A percentile compares a stretch with the other conserved stretches of the same genome.
Evolutionary conservation across 2,329 filamentous ascomycete genomes (phyloP).

Genomic region (Diaporthe velutina): DNA sequence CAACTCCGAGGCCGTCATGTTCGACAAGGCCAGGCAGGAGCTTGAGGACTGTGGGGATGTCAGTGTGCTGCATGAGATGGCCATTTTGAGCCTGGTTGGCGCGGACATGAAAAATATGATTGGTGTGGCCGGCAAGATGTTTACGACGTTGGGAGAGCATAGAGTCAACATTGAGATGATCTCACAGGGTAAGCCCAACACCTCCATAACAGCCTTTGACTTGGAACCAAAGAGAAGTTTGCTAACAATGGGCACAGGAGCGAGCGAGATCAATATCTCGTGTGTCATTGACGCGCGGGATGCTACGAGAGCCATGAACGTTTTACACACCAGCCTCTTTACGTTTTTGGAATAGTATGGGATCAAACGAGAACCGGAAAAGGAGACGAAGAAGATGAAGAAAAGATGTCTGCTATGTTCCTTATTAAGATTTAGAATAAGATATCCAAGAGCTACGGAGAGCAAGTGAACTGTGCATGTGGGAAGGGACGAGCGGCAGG

Average conservation of each 20-base stretch:
- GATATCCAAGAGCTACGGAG: conserved; percentile 12
- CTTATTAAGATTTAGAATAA: neutral
- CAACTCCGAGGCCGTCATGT: conserved; percentile 70
- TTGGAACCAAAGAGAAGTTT: neutral
- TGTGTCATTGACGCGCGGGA: conserved; percentile 95
- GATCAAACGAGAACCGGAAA: too few relatives aligned
- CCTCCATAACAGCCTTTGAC: neutral
- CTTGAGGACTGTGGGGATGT: conserved; percentile 88
- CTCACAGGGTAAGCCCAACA: conserved; percentile 80
- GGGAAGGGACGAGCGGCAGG: neutral
- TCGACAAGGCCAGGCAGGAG: conserved; percentile 78
- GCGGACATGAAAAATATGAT: conserved; percentile 98
- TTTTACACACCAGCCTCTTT: conserved; percentile 96
- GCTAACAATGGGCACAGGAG: conserved; percentile 68
- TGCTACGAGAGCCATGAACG: conserved; percentile 93
- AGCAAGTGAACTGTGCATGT: neutral
- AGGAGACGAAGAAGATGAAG: neutral
- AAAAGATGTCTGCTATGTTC: neutral
- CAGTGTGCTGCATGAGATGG: conserved; percentile 91
- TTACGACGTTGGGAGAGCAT: conserved; percentile 92
- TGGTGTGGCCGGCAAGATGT: conserved; percentile 94
- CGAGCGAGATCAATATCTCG: conserved; percentile 98
- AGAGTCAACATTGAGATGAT: conserved; percentile 99
- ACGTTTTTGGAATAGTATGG: conserved; percentile 84
- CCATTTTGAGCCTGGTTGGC: conserved; percentile 93